Conservation (phyloP, 2,329 filamentous ascomycete species). For the Diaporthe sp. region DNA sequence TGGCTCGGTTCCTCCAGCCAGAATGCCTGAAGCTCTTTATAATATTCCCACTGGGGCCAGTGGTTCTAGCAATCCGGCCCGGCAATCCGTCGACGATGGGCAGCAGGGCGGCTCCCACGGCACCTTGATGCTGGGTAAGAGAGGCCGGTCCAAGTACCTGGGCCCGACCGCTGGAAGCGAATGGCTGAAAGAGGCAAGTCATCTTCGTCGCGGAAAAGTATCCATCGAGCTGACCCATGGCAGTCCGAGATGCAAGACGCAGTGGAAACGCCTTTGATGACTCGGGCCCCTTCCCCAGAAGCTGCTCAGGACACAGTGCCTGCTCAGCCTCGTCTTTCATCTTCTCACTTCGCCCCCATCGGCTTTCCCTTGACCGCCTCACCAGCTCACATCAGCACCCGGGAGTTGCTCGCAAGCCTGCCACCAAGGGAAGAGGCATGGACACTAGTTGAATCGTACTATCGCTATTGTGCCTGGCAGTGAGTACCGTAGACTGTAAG, state of each 20-base stretch:
- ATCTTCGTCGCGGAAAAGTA: not conserved
- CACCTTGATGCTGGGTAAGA: slow-evolving; percentile 23
- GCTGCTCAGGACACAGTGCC: not conserved
- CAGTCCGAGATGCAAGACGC: slow-evolving; percentile 14
- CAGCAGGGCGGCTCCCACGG: slow-evolving; percentile 29
- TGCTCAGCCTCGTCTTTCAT: not conserved
- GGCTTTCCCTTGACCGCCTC: not conserved
- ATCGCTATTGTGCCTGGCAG: slow-evolving; percentile 32
- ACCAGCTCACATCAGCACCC: not conserved
- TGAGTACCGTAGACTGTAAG: not conserved
- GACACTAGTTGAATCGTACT: slow-evolving; percentile 20
- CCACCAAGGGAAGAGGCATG: slow-evolving; percentile 19
- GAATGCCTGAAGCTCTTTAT: not conserved
- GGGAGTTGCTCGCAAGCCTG: slow-evolving; percentile 3
- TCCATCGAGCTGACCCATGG: not conserved
- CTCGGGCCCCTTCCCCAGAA: not conserved
- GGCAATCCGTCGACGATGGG: slow-evolving; percentile 18
- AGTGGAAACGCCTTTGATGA: not conserved
- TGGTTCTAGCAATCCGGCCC: slow-evolving; percentile 7
- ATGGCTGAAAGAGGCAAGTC: slow-evolving; percentile 31
- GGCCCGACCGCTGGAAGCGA: slow-evolving; percentile 25
- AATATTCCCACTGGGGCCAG: not conserved
- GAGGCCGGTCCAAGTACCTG: slow-evolving; percentile 25
- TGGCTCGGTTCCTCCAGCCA: not conserved
- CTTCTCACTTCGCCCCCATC: not conserved